phyloP scores from a whole-genome alignment of 169 alveolate species.

The Eimeria maxima region DNA sequence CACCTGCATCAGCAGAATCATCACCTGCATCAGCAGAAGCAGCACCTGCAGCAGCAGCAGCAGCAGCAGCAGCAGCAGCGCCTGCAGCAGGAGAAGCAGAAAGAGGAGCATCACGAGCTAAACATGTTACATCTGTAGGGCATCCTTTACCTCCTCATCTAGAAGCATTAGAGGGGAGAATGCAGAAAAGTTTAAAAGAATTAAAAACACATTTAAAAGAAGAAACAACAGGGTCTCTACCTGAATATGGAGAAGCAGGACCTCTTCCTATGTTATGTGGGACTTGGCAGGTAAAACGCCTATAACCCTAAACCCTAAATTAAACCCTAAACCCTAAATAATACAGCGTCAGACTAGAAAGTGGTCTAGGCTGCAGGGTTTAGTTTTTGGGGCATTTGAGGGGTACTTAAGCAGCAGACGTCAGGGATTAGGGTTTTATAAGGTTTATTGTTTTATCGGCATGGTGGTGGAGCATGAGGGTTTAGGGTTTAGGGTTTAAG shows the following conservation, averaged over 20 bases:
- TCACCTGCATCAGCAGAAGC: not conserved
- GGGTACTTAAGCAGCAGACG: not conserved
- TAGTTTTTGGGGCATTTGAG: not conserved
- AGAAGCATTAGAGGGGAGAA: not conserved
- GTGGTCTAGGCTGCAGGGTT: not conserved
- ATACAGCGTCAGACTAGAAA: not conserved
- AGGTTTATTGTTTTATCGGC: not conserved
- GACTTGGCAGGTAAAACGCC: slow-evolving; percentile 24
- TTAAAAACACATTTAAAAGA: not conserved
- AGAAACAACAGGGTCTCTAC: not conserved
- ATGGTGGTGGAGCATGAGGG: not conserved
- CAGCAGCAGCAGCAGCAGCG: not conserved
- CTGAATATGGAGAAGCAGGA: slow-evolving; percentile 9
- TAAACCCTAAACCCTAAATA: not conserved
- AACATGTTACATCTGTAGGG: slow-evolving; percentile 13
- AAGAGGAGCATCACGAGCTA: not conserved
- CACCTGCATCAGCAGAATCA: not conserved
- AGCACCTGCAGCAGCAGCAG: not conserved
- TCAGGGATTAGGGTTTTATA: not conserved
- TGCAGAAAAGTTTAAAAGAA: not conserved
- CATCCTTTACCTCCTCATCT: slow-evolving; percentile 1
- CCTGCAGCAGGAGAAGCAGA: not conserved
- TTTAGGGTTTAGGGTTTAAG: not conserved
- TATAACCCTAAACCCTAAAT: not conserved
- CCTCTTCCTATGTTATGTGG: not conserved